Conservation (phyloP, 805 yeast genomes). For the Suhomyces xylopsoci region DNA sequence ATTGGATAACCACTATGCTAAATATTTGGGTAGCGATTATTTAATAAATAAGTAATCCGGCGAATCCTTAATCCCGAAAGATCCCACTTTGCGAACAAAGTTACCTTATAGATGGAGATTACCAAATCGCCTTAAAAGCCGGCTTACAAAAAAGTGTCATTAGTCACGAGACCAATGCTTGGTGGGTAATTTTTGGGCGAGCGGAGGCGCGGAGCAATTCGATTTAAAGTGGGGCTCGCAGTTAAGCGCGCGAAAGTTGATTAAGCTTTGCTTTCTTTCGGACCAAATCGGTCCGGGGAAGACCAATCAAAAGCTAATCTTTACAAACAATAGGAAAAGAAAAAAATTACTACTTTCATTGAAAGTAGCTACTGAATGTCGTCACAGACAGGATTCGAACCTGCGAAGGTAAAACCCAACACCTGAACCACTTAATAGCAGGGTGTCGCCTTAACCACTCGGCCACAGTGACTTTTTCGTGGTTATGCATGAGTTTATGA, state of each 20-base stretch:
- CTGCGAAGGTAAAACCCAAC: slow-evolving; percentile 70
- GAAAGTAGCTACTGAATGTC: slow-evolving; percentile 33
- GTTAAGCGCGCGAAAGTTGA: background rate
- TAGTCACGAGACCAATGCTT: background rate
- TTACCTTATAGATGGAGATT: background rate
- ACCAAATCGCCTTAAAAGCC: background rate
- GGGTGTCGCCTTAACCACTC: slow-evolving; percentile 54
- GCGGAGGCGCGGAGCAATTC: background rate
- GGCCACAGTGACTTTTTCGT: slow-evolving; percentile 40
- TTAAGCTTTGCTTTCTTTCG: background rate
- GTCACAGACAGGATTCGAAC: slow-evolving; percentile 99
- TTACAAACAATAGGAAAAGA: background rate
- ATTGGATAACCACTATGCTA: background rate
- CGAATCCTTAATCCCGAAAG: background rate
- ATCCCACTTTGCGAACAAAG: background rate
- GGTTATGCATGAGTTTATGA: no score
- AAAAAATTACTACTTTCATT: background rate
- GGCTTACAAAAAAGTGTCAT: background rate
- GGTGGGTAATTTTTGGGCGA: background rate
- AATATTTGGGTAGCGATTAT: background rate
- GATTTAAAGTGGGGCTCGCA: background rate
- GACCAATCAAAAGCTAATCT: background rate
- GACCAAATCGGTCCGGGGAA: background rate
- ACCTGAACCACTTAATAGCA: slow-evolving; percentile 27
- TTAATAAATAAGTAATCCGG: background rate